Base-by-base conservation (phyloP, 1,284 basidiomycete species). In the Pisolithus thermaeus region DNA sequence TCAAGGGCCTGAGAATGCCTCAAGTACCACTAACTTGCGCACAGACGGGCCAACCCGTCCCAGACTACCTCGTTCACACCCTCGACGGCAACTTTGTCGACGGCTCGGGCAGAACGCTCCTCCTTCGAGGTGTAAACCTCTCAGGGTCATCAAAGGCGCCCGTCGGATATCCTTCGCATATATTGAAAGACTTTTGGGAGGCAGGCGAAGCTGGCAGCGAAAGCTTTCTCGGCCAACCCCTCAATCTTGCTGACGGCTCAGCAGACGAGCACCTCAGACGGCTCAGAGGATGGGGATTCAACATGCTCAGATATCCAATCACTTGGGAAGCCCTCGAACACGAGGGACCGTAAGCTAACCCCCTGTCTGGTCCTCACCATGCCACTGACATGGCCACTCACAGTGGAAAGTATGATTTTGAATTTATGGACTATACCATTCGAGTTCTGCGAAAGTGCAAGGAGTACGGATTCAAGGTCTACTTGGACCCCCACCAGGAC, bases 401-500 rank as follows among this genome's bases (percentile, higher is more conserved):
- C 58, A 96, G 92, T 7, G 90, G 92, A 35, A 84, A 87, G 63
- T 97, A 95, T 63, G 96, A 99, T 66, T 75, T 84, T 52, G 90
- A 89, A 38, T 98, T 87, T 67, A 92, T 98, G 75, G 89, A 96
- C 61, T 98, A 98, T 63, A 90, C 87, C 4, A 79, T 98, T 22
- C 80, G 80, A 18, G 90, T 97, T 0, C 76, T 98, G 16, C 78
- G 82, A 41, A 95, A 94, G 69, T 92, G 92, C 74, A 95, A 95
- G 65, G 84, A 92, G 52, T 90, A 90, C 64, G 96, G 96, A n/a
- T 98, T 99, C 71, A 83, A 81, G 58, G 82, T 98, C 5, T 97
- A 84, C 69, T 87, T 99, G 79, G 94, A 98, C 66, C 95, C 96
- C 5, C 96, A 99, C 70, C 96, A 98, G 72, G 96, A 99, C 65